Evolutionary conservation across 805 yeast genomes (phyloP).

Genomic region (Yarrowia divulgata): DNA sequence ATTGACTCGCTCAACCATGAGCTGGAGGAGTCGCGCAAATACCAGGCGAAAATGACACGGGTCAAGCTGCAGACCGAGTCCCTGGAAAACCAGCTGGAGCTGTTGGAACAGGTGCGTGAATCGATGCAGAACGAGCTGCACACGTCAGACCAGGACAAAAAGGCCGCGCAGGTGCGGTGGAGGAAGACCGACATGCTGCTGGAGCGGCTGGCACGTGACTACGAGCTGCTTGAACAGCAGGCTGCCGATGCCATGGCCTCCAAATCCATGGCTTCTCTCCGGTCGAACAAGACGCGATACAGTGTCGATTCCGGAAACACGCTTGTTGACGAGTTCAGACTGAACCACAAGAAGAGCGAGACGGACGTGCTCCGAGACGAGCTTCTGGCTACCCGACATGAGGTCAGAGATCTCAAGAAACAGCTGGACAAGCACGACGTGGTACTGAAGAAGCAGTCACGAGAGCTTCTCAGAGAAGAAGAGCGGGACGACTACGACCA

Average conservation of each 20-base stretch:
- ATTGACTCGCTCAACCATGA: conserved; percentile 17
- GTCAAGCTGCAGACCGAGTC: conserved; percentile 20
- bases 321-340: conserved; percentile 9
- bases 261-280: conserved; percentile 15
- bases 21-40: conserved; percentile 35
- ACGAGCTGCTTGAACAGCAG: conserved; percentile 25
- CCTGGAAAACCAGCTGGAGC: conserved; percentile 31
- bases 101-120: conserved; percentile 22
- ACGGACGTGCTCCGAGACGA: conserved; percentile 16
- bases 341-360: conserved; percentile 20
- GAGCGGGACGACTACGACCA: not conserved
- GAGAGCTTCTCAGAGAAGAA: conserved; percentile 14
- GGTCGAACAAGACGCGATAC: conserved; percentile 7
- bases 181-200: conserved; percentile 24
- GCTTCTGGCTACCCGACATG: conserved; percentile 11
- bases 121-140: conserved; percentile 21
- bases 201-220: conserved; percentile 30
- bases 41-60: conserved; percentile 13
- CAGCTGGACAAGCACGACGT: conserved; percentile 33
- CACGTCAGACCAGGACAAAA: conserved; percentile 2
- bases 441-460: conserved; percentile 12
- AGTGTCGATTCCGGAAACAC: conserved; percentile 21
- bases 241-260: conserved; percentile 18
- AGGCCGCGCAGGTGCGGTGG: conserved; percentile 27
- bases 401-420: conserved; percentile 16